Base-by-base conservation (phyloP, 2,329 filamentous ascomycete genomes). In the Fusarium equiseti region DNA sequence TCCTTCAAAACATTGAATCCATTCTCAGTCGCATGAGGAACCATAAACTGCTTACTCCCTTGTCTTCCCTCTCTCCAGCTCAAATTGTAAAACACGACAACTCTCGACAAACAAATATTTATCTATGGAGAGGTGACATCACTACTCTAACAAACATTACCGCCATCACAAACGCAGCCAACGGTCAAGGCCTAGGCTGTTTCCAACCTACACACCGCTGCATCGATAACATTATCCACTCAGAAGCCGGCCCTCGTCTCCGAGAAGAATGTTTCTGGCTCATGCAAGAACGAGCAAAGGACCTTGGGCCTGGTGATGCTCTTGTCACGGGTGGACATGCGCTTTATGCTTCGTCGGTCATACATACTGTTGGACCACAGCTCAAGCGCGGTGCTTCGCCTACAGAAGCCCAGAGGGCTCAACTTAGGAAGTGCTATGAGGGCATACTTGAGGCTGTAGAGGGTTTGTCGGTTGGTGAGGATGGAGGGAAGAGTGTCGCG, bases 201-300 rank as follows among this genome's bases (percentile, higher is more conserved):
- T 75, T 75, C 3, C 73, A 75, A 6, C 73, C 73, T 0, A 66
- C 70, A 0, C 73, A 75, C 7, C 55, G 63, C 0, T 75, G 73
- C 5, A 75, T 75, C 8, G 73, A 75, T n/a, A 75, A 75, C 13
- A 61, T 73, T 10, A 75, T 76, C 1, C 73, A 76, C 13, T 13
- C 48, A 0, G 62, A 68, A n/a, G 66, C 73, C 16, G 73, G 73
- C 0, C 73, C 73, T 1, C 53, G 70, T 0, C 38, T 75, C 1
- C 55, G 73, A 3, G 63, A 50, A 6, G 72, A 75, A 22, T 75
- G 73, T 6, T 69, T 58, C 8, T 64, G 57, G 24, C 3, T 31
- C 0, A 74, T 75, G 72, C 22, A 66, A 2, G 4, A 7, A 2
- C 54, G 49, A 8, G 49, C 42, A 10, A 31, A 24, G 0, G 63